These are phyloP conservation scores for Mycena citricolor DNA, from an alignment of 1,284 basidiomycete genomes.

Conservation along the genomic window DNA sequence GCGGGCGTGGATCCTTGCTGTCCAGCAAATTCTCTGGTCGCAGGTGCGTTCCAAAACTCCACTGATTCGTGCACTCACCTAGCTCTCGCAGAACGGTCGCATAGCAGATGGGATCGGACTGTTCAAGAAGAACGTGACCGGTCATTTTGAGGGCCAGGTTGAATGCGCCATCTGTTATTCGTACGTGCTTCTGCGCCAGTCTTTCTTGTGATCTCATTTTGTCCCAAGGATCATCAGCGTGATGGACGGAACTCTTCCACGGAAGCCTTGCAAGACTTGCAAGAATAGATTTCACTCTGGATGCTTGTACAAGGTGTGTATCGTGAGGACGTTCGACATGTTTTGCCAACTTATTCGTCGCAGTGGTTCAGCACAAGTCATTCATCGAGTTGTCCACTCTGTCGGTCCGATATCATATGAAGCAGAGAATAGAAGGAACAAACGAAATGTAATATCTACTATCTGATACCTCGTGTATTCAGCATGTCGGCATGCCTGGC, in stretches of 20 bases:
- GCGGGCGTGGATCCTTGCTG: conserved; percentile 92
- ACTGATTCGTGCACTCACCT: conserved; percentile 2
- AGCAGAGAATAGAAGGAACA: conserved; percentile 1
- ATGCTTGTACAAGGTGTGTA: conserved; percentile 81
- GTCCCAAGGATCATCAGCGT: conserved; percentile 83
- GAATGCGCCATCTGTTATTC: conserved; percentile 96
- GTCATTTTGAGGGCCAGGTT: conserved; percentile 92
- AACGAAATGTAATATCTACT: too few relatives aligned
- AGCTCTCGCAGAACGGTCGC: conserved; percentile 72
- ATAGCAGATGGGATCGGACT: conserved; percentile 90
- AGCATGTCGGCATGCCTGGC: too few relatives aligned
- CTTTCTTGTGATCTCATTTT: conserved; percentile 4
- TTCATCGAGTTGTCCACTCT: conserved; percentile 89
- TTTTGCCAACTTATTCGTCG: conserved; percentile 15
- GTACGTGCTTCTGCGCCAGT: conserved; percentile 45
- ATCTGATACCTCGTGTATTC: too few relatives aligned
- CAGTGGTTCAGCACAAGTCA: conserved; percentile 93
- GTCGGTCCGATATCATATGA: conserved; percentile 76
- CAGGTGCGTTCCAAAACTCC: conserved; percentile 53
- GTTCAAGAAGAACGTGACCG: conserved; percentile 92
- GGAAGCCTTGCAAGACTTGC: conserved; percentile 92
- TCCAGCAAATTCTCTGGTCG: conserved; percentile 89
- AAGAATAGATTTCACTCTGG: conserved; percentile 94
- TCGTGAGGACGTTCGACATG: background rate
- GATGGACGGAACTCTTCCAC: conserved; percentile 86